Conservation (phyloP, 768 basidiomycete species). For the Leccinum aurantiacum region DNA sequence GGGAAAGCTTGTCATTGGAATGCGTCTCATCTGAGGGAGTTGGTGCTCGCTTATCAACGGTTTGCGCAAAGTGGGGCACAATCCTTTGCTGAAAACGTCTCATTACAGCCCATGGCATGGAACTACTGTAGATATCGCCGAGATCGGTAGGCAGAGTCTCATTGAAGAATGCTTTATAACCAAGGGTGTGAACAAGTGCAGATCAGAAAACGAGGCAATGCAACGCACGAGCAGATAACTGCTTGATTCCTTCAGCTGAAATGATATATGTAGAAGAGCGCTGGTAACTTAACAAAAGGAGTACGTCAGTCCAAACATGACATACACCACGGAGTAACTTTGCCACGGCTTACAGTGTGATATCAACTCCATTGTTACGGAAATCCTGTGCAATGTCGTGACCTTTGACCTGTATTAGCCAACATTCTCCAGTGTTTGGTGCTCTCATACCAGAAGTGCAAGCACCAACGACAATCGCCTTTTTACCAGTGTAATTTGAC, state of each 20-base stretch:
- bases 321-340: neutral
- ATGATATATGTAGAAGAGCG: constrained; percentile 31
- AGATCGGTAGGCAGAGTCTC: constrained; percentile 23
- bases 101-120: constrained; percentile 16
- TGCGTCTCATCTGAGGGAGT: too few species aligned
- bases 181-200: neutral
- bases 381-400: constrained; percentile 42
- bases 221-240: constrained; percentile 11
- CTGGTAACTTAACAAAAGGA: constrained; percentile 18
- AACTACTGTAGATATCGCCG: constrained; percentile 18
- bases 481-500: constrained; percentile 54
- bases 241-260: constrained; percentile 7
- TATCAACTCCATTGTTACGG: constrained; percentile 28
- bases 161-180: constrained; percentile 15
- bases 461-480: constrained; percentile 65
- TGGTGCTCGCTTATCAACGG: constrained; percentile 24
- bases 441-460: constrained; percentile 50
- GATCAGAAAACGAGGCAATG: neutral
- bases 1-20: neutral
- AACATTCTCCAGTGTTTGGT: neutral
- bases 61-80: constrained; percentile 19
- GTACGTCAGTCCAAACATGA: neutral
- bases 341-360: constrained; percentile 22
- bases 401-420: constrained; percentile 19
- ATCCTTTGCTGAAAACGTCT: constrained; percentile 23